Evolutionary conservation across 2,329 filamentous ascomycete genomes (phyloP), one percentile per base, ranked within the genome.

Genomic region (Hypoxylon sp.): DNA sequence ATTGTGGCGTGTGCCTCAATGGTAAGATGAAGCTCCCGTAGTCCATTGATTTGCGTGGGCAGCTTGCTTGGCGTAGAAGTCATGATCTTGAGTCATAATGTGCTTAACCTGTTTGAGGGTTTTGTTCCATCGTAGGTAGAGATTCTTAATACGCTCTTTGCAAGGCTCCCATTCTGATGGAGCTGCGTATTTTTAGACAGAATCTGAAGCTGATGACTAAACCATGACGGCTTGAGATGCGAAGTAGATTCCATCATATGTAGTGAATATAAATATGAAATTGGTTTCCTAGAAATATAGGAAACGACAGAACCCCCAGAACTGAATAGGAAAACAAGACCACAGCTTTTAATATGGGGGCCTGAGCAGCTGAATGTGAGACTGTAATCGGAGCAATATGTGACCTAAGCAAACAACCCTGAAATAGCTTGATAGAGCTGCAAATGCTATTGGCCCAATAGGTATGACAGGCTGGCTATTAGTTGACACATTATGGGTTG

Each of bases 21-120:
- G 11, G 56, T 74, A 43, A 73, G 67, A 49, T 25, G 17, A 14
- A 53, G 43, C 36, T 23, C 57, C 41, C 50, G 32, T 43, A 45
- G 25, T 34, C n/a, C 2, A 38, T 41, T 11, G 7, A 5, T 17
- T 34, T 38, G 30, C 41, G 14, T 21, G 41, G 45, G 38, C 45
- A 52, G 77, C 80, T 69, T 74, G 81, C 80, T 80, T 82, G 36
- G 80, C 80, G 65, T 73, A 73, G 57, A 82, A 82, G 51, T 74
- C 74, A 65, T 82, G 72, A 14, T 81, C 77, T 41, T 75, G 74
- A 60, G 80, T 73, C 69, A 82, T 80, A 52, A 79, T 77, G 30
- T 76, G 77, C 76, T 80, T 80, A 58, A 82, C 79, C 62, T 82
- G 79, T 53, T 80, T 80, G 59, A 82, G 76, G 23, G 80, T 78